Base-by-base conservation (phyloP, 2,329 filamentous ascomycete genomes). In the Cladophialophora exuberans region DNA sequence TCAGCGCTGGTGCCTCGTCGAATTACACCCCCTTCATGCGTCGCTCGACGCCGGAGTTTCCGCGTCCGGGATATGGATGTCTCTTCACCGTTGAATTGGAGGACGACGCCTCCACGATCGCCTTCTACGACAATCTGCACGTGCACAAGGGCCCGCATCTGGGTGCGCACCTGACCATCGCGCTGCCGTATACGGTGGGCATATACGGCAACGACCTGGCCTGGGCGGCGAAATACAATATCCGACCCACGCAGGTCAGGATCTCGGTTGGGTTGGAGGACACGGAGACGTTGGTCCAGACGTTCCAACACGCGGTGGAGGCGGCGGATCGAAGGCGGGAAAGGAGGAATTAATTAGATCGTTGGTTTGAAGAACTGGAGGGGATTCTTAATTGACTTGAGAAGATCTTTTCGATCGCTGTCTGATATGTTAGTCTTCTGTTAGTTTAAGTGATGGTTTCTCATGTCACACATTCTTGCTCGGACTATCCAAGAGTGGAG, bases 21-120 rank as follows among this genome's bases (percentile, higher is more conserved):
- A 43, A 56, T 17, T 73, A 70, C 30, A 39, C 43, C 3, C 10
- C 31, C 2, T 57, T 53, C 47, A 45, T 64, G 39, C 43, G 62
- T 1, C 22, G 1, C 3, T 7, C 57, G 2, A 70, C 78, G 0
- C 38, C 68, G 0, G 79, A 81, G 1, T 76, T 83, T 52, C 72
- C 69, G 0, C 23, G n/a, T 1, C 79, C 80, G 0, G 81, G 81
- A 0, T 81, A 82, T 62, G 82, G 82, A 2, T 83, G 79, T 60
- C 74, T 84, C 1, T 65, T 84, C 11, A 78, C 69, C 6, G 67
- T 84, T 23, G 77, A 83, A 39, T 79, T 85, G 39, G 39, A 52
- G 2, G 33, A 30, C 36, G 18, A 51, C 13, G 33, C 47, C 3
- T 35, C 59, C 13, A 65, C 69, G 2, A 59, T 60, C 7, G 45